Conservation (phyloP, 2,329 filamentous ascomycete species). For the Nothophaeocryptopus gaeumannii region DNA sequence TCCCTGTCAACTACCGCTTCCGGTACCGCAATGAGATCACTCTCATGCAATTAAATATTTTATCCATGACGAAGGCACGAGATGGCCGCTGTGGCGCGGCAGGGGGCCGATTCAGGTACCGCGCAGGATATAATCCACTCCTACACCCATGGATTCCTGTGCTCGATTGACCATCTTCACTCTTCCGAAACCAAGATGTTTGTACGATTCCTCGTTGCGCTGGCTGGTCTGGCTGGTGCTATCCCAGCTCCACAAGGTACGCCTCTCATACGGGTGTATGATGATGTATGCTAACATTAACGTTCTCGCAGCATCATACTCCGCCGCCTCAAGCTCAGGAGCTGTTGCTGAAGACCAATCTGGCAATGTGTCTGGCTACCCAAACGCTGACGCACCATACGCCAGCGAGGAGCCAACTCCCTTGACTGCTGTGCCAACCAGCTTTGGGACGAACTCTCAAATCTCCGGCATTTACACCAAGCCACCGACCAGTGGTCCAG, state of each 20-base stretch:
- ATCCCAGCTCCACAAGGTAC: conserved; percentile 13
- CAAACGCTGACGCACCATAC: conserved; percentile 44
- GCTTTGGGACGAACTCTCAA: conserved; percentile 46
- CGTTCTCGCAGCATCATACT: not conserved
- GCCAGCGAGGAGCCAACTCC: conserved; percentile 34
- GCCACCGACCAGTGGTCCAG: conserved; percentile 30
- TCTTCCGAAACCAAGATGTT: conserved; percentile 5
- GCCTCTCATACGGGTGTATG: not conserved
- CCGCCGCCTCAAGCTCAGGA: conserved; percentile 1
- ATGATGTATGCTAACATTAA: not conserved
- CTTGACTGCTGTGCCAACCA: conserved; percentile 37
- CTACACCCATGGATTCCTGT: no score
- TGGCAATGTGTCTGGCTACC: conserved; percentile 42
- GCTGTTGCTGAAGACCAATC: conserved; percentile 25
- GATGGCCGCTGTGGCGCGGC: no score
- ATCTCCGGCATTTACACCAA: conserved; percentile 38
- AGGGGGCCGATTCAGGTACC: no score
- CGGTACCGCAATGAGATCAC: no score
- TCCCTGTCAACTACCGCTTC: no score
- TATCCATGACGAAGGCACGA: no score
- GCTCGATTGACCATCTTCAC: no score
- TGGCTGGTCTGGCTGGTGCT: conserved; percentile 13
- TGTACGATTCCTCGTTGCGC: conserved; percentile 5
- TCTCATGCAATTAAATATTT: no score
- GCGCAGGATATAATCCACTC: no score